Evolutionary conservation across 1,139 yeast species (phyloP), one percentile per base, ranked within the genome.

Genomic region (Yamadazyma pseudoaaseri): DNA sequence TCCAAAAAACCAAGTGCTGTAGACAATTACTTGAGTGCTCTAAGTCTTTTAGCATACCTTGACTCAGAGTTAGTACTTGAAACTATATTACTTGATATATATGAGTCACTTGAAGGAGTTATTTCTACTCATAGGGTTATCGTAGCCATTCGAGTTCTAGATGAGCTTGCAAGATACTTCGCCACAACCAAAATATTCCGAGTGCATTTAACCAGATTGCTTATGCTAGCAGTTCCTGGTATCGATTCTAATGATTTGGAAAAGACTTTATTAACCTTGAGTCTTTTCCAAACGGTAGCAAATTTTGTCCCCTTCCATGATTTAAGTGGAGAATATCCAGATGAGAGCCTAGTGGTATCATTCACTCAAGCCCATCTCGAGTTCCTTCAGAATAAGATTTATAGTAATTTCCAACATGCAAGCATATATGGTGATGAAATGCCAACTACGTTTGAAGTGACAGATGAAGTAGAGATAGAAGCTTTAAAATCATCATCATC

Each of bases 201-300:
- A 33, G 81, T 86, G 10, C 98, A 92, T 51, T 62, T 87, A 17
- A 77, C 95, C 0, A 76, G 95, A 36, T 64, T 92, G 14, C 54
- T 90, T 26, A 76, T 80, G 32, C 69, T 86, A 54, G 65, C 84
- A 1, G 58, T 90, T 10, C 86, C 90, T 0, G 96, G 95, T 15
- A 80, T 92, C 29, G 97, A 92, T 54, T 78, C 94, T 1, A 92
- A 90, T 55, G 98, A 92, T 58, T 69, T 89, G 35, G 73, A 70
- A 17, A 79, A 90, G 52, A 82, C 96, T 0, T 68, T 81, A 21
- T 72, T 77, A 34, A 77, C 96, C 0, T 62, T 90, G 32, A 78
- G 81, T 41, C 74, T 86, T 16, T 73, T 92, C 41, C 82, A 87
- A 9, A 72, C 86, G 0, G 75, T 84, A 20, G 81, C 90, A 0